Evolutionary conservation across 2,329 filamentous ascomycete genomes (phyloP).

Genomic region (Stachybotrys chlorohalonatus): DNA sequence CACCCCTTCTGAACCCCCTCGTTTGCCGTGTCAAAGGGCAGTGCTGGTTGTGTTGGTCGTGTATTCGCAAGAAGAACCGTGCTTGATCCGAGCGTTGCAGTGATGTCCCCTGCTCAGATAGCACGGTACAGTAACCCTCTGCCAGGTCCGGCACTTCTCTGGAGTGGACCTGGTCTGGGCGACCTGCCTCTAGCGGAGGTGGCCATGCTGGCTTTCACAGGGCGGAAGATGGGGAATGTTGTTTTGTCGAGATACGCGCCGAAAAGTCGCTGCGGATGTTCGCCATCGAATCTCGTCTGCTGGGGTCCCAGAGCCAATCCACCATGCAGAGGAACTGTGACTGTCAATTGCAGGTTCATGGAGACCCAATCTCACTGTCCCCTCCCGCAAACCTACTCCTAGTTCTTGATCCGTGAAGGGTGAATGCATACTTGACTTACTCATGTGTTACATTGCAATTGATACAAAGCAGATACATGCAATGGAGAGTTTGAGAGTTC

Average conservation of each 20-base stretch:
- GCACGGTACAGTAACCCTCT: not conserved
- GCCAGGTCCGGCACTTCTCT: not conserved
- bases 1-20: not conserved
- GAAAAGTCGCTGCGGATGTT: not conserved
- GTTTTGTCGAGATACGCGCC: not conserved
- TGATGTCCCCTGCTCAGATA: not conserved
- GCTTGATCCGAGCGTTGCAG: slow-evolving; percentile 2
- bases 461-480: no score
- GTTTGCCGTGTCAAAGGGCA: not conserved
- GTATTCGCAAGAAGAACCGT: not conserved
- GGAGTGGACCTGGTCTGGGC: not conserved
- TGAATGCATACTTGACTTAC: no score
- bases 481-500: no score
- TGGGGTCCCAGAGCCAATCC: no score
- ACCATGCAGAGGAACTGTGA: no score
- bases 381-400: no score
- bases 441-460: no score
- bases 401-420: no score
- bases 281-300: no score
- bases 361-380: no score
- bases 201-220: not conserved
- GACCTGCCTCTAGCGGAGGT: not conserved
- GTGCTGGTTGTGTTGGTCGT: not conserved
- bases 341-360: no score
- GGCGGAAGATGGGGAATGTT: not conserved